Conservation (phyloP, 2,329 filamentous ascomycete genomes). For the Nemania sp. region DNA sequence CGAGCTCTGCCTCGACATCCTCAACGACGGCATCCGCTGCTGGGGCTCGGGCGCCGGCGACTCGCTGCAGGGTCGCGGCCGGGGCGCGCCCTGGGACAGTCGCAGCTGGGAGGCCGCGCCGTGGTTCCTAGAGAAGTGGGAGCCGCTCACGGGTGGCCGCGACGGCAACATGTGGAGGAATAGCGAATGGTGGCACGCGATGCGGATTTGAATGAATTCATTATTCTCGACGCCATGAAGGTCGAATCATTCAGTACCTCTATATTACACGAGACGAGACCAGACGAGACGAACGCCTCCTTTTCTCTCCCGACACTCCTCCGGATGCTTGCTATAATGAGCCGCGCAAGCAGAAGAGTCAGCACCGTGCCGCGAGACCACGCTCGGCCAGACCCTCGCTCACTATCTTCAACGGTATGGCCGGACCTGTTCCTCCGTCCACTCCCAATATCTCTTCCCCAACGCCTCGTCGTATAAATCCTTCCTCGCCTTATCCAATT, state of each 20-base stretch:
- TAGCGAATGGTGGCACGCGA: constrained; percentile 36
- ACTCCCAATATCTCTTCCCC: constrained; percentile 49
- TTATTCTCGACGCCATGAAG: neutral
- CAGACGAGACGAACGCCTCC: neutral
- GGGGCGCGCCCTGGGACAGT: constrained; percentile 37
- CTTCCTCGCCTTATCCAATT: constrained; percentile 37
- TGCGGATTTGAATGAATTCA: constrained; percentile 15
- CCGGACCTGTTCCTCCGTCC: constrained; percentile 47
- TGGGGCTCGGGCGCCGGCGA: constrained; percentile 31
- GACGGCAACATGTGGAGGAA: constrained; percentile 35
- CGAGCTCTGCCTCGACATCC: constrained; percentile 32
- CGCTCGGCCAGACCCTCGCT: too few relatives aligned
- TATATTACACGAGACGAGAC: neutral
- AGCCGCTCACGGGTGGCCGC: constrained; percentile 31
- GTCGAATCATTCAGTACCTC: too few relatives aligned
- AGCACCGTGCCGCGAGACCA: too few relatives aligned
- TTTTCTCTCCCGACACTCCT: too few relatives aligned
- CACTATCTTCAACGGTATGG: constrained; percentile 21
- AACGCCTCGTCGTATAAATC: constrained; percentile 41
- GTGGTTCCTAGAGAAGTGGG: constrained; percentile 39
- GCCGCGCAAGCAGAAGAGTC: too few relatives aligned
- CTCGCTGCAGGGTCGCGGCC: constrained; percentile 19
- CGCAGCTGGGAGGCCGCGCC: constrained; percentile 38
- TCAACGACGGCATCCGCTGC: constrained; percentile 34
- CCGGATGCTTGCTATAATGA: too few relatives aligned